Evolutionary conservation across 179 eudicot genomes (phyloP).

Genomic region (Pouteria campechiana): DNA sequence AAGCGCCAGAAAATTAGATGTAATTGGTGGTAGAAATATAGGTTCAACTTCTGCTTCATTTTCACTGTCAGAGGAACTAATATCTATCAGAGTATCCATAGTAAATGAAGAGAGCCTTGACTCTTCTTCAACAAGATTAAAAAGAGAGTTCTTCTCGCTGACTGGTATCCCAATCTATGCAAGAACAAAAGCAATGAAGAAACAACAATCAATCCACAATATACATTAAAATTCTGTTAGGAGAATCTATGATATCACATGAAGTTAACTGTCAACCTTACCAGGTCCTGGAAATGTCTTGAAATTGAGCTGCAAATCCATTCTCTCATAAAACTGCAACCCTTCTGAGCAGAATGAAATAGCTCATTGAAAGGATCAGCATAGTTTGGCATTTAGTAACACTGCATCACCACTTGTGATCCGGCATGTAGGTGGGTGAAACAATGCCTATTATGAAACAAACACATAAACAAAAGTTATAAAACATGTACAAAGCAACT

Average conservation of each 20-base stretch:
- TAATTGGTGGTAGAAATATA: constrained; percentile 32
- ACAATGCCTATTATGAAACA: too few relatives aligned
- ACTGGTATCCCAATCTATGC: constrained; percentile 12
- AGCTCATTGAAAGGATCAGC: constrained; percentile 8
- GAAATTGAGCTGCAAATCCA: constrained; percentile 5
- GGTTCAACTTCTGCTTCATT: constrained; percentile 26
- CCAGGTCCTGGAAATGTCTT: constrained; percentile 5
- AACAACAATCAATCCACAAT: background rate
- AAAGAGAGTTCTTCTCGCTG: background rate
- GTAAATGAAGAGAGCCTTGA: constrained; percentile 11
- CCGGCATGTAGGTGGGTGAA: too few relatives aligned
- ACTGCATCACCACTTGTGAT: constrained; percentile 1
- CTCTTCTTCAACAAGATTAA: constrained; percentile 3
- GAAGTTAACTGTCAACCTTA: too few relatives aligned
- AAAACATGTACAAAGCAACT: too few relatives aligned
- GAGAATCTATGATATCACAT: background rate
- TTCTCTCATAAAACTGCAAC: constrained; percentile 14
- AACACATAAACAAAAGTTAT: too few relatives aligned
- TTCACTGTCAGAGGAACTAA: constrained; percentile 62
- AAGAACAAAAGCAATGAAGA: background rate
- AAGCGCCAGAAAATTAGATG: constrained; percentile 12
- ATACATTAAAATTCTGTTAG: background rate
- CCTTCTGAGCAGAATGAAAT: constrained; percentile 10
- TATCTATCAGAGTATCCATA: constrained; percentile 29
- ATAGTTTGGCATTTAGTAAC: constrained; percentile 12